These are phyloP conservation scores for Paradendryphiella salina DNA, from an alignment of 2,329 filamentous ascomycete genomes.

Conservation along the genomic window DNA sequence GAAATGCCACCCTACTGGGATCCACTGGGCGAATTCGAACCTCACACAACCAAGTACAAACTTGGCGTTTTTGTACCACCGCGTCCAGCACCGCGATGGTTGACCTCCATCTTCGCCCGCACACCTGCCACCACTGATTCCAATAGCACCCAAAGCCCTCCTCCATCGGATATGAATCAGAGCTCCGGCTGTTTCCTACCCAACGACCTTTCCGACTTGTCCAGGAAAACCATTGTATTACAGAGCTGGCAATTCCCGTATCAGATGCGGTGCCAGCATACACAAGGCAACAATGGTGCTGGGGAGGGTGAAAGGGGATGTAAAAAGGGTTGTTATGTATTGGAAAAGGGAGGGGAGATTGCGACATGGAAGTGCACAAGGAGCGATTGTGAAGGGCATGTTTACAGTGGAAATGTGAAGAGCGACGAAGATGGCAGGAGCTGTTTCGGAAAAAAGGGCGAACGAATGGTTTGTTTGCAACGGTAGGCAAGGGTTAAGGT, in stretches of 20 bases:
- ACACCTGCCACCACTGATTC: conserved; percentile 1
- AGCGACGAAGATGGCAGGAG: conserved; percentile 12
- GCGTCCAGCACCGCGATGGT: conserved; percentile 22
- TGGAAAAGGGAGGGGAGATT: conserved; percentile 30
- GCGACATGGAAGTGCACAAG: conserved; percentile 22
- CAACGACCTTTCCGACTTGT: conserved; percentile 21
- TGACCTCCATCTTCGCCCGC: conserved; percentile 23
- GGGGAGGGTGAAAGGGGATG: conserved; percentile 8
- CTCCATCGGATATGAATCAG: conserved; percentile 13
- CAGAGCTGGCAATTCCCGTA: conserved; percentile 19
- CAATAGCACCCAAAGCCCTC: conserved; percentile 12
- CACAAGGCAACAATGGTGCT: conserved; percentile 2
- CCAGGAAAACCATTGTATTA: conserved; percentile 18
- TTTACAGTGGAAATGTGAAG: conserved; percentile 24
- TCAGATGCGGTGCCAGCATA: conserved; percentile 31
- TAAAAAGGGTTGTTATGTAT: conserved; percentile 31
- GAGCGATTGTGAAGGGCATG: conserved; percentile 35
- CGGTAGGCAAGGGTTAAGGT: too few species aligned
- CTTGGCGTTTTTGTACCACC: conserved; percentile 24
- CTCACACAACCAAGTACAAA: conserved; percentile 28
- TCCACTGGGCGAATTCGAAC: conserved; percentile 25
- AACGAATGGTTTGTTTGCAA: conserved; percentile 27
- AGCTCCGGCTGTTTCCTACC: conserved; percentile 20
- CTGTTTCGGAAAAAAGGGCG: conserved; percentile 38
- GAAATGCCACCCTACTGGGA: conserved; percentile 20